Percentiles rank a stretch among this genome's conserved stretches.
These are phyloP conservation scores for Oryza nivara DNA, from an alignment of 176 grass and related monocot species.

Conservation along the genomic window DNA sequence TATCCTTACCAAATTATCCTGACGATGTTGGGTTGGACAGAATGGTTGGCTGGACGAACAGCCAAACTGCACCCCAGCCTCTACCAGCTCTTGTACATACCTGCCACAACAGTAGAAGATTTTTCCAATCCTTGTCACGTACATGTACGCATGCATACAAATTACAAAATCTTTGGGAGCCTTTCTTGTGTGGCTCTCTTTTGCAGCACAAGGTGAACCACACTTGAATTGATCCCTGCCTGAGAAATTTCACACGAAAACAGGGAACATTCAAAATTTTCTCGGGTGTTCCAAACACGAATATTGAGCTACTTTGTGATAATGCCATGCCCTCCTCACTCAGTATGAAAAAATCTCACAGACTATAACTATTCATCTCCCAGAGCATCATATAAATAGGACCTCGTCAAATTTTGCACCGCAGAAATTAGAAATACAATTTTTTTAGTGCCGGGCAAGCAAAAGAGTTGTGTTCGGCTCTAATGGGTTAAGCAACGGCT, in stretches of 20 bases:
- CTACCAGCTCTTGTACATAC: not conserved
- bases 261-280: not conserved
- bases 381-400: not conserved
- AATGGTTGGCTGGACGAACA: not conserved
- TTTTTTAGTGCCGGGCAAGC: not conserved
- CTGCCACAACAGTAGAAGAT: slow-evolving; percentile 13
- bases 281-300: not conserved
- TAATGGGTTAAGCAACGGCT: too few species aligned
- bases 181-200: not conserved
- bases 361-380: not conserved
- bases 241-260: not conserved
- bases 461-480: not conserved
- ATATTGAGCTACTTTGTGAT: not conserved
- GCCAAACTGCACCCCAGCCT: not conserved
- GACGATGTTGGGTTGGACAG: not conserved
- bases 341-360: not conserved
- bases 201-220: not conserved
- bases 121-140: not conserved
- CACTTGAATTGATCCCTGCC: not conserved
- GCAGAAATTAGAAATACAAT: not conserved
- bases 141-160: not conserved
- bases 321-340: not conserved
- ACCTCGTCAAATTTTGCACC: not conserved
- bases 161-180: not conserved
- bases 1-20: not conserved